phyloP scores from a whole-genome alignment of 148 eudicot species.

The Agrostemma githago region DNA sequence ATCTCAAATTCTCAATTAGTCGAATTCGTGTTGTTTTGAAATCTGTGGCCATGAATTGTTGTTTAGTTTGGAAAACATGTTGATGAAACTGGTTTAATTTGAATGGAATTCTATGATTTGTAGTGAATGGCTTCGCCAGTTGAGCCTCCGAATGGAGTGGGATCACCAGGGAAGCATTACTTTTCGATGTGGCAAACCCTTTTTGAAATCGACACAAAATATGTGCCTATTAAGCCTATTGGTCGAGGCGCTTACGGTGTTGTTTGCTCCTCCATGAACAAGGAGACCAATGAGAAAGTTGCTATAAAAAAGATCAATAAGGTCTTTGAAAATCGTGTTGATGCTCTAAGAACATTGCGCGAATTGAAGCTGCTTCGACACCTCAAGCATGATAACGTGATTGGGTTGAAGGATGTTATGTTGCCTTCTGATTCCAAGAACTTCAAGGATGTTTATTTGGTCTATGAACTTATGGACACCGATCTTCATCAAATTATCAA shows the following conservation, averaged over 20 bases:
- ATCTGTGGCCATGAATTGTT: constrained; percentile 3
- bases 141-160: constrained; percentile 56
- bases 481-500: constrained; percentile 73
- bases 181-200: constrained; percentile 60
- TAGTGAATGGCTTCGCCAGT: constrained; percentile 57
- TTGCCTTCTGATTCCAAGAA: constrained; percentile 43
- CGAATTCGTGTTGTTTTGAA: constrained; percentile 9
- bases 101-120: constrained; percentile 9
- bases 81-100: not conserved
- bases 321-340: constrained; percentile 58
- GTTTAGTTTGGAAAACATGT: not conserved
- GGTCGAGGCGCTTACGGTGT: constrained; percentile 67
- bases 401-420: constrained; percentile 69
- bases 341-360: constrained; percentile 65
- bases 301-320: constrained; percentile 64
- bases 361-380: constrained; percentile 60
- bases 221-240: constrained; percentile 61
- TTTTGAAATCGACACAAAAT: constrained; percentile 64
- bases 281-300: constrained; percentile 60
- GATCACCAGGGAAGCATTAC: constrained; percentile 57
- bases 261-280: constrained; percentile 58
- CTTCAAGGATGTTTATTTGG: constrained; percentile 66
- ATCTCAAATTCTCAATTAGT: not conserved
- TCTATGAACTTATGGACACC: constrained; percentile 70
- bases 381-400: constrained; percentile 58